Evolutionary conservation across 108 stramenopile genomes (phyloP).

Genomic region (Craspedostauros australis): DNA sequence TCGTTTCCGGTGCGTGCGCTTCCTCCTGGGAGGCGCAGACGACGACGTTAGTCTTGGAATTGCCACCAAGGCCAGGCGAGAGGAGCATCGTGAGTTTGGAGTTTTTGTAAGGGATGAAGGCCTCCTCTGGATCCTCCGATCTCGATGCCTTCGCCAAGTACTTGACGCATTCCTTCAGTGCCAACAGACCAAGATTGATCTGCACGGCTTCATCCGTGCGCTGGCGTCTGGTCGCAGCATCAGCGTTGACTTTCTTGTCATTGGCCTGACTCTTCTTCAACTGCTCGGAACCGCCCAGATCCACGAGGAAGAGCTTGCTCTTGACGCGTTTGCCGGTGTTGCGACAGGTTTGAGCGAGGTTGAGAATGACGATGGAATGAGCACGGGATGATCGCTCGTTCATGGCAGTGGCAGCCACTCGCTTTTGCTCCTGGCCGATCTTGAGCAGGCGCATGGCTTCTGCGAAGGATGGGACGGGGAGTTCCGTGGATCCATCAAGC

Average conservation of each 20-base stretch:
- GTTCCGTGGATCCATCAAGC: constrained; percentile 41
- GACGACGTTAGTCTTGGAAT: constrained; percentile 45
- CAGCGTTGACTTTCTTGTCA: neutral
- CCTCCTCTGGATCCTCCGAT: constrained; percentile 1
- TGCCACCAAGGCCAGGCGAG: constrained; percentile 53
- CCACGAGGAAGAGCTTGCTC: constrained; percentile 51
- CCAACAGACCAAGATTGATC: constrained; percentile 60
- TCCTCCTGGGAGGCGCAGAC: constrained; percentile 51
- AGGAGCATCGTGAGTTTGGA: constrained; percentile 71
- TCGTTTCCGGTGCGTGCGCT: constrained; percentile 46
- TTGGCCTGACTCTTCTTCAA: constrained; percentile 37
- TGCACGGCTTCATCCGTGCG: constrained; percentile 61
- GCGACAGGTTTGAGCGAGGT: constrained; percentile 35
- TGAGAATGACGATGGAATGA: constrained; percentile 56
- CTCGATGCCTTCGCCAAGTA: constrained; percentile 16
- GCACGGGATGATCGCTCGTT: constrained; percentile 58
- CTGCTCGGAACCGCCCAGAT: constrained; percentile 67
- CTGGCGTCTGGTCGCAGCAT: constrained; percentile 22
- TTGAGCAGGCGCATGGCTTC: constrained; percentile 27
- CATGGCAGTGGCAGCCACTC: constrained; percentile 63
- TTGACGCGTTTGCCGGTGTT: constrained; percentile 20
- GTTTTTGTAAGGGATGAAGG: constrained; percentile 57
- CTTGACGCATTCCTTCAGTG: constrained; percentile 53
- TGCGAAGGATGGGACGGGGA: constrained; percentile 13
- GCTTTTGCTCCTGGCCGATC: constrained; percentile 40